Conservation (phyloP, 805 yeast species). For the Candida incommunis region DNA sequence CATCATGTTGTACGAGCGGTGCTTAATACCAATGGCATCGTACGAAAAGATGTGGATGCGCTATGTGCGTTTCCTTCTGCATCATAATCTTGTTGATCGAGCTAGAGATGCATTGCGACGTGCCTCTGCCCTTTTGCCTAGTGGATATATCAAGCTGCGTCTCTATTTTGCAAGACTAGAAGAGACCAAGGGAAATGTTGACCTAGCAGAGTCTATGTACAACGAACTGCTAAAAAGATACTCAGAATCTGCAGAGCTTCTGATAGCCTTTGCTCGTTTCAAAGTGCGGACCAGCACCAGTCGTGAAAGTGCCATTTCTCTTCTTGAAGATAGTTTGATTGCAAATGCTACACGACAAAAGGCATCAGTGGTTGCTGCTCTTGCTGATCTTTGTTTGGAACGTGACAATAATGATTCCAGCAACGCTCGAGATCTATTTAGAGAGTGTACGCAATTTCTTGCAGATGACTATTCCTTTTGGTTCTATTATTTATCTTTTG, state of each 20-base stretch:
- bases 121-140: background rate
- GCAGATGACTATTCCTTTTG: background rate
- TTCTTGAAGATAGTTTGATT: background rate
- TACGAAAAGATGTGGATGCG: constrained; percentile 55
- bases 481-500: background rate
- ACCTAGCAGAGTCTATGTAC: background rate
- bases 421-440: background rate
- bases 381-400: background rate
- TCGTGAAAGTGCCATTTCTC: background rate
- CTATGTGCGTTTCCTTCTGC: constrained; percentile 39
- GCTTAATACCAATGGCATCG: constrained; percentile 40
- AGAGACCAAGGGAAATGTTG: background rate
- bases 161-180: background rate
- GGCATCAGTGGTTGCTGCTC: background rate
- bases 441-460: background rate
- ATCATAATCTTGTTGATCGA: background rate
- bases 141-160: background rate
- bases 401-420: background rate
- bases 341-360: background rate
- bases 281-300: background rate
- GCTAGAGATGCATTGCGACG: background rate
- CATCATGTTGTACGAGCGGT: constrained; percentile 49
- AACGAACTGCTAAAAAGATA: background rate
- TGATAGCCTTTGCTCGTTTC: background rate
- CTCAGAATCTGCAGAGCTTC: background rate